Base-by-base conservation (phyloP, 257 asterid species). In the Cordia subcordata region DNA sequence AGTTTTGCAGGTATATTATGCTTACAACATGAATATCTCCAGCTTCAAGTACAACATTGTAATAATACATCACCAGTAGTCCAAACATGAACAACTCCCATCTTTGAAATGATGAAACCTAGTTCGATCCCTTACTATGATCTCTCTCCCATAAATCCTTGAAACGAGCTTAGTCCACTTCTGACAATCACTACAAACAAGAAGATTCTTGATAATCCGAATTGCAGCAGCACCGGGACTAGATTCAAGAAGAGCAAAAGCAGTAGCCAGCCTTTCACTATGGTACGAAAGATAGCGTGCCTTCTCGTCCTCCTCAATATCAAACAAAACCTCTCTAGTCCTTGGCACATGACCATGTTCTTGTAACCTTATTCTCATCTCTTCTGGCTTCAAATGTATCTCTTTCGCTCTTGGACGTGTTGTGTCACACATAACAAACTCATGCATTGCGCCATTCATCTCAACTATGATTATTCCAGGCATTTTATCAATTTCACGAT, bases 241-340 rank as follows among this genome's bases (percentile, higher is more conserved):
- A 9, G 73, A 56, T n/a, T 68, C 81, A 20, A 78, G 51, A 10
- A 81, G 85, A 40, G 89, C 84, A 73, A 77, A 81, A 1, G 89
- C 89, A 52, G 77, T 74, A 20, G 95, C 93, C 18, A 83, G 21
- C 23, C 84, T 79, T 37, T 86, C 93, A 53, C 87, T 86, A 46
- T 86, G 89, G 68, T 79, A 81, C 5, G 68, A 67, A 3, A 83
- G 73, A 20, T 85, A 79, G 20, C 62, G 81, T 64, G 73, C 87
- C 74, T 81, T 83, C 66, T 86, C 88, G 66, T 83, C 88, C 66
- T 81, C 89, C 62, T 83, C 95, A 57, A 86, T 75, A 53, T 84
- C 93, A n/a, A 86, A 81, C 82, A 84, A 13, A 60, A 86, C 87
- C 22, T 79, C 84, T 53, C 75, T 52, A n/a, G 84, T 79, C 23